Conservation (phyloP, 2,329 filamentous ascomycete species). For the Pseudogymnoascus sp. region DNA sequence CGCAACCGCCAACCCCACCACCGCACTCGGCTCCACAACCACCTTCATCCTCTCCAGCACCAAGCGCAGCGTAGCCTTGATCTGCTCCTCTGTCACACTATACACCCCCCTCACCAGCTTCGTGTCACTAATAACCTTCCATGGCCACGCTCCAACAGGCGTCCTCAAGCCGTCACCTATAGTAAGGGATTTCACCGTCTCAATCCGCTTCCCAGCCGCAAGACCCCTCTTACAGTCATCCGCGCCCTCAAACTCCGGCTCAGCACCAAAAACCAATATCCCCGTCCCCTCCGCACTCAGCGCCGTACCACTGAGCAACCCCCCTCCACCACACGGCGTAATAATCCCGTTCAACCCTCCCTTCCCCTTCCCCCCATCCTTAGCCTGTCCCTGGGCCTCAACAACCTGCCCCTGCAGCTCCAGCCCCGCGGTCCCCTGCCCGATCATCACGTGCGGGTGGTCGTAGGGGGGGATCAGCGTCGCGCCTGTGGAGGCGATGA, state of each 20-base stretch:
- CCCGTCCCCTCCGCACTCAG: slow-evolving; percentile 65
- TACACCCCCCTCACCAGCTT: slow-evolving; percentile 63
- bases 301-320: slow-evolving; percentile 76
- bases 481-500: slow-evolving; percentile 65
- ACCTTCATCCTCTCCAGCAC: slow-evolving; percentile 85
- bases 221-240: slow-evolving; percentile 75
- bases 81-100: slow-evolving; percentile 74
- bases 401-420: slow-evolving; percentile 71
- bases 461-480: slow-evolving; percentile 84
- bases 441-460: slow-evolving; percentile 83
- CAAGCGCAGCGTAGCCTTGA: slow-evolving; percentile 65
- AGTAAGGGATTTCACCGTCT: slow-evolving; percentile 64
- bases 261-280: slow-evolving; percentile 75
- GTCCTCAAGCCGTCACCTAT: slow-evolving; percentile 86
- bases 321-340: slow-evolving; percentile 78
- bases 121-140: slow-evolving; percentile 65
- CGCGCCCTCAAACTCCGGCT: slow-evolving; percentile 73
- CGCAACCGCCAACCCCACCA: slow-evolving; percentile 73
- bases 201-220: slow-evolving; percentile 53
- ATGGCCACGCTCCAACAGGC: slow-evolving; percentile 68
- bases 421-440: slow-evolving; percentile 82
- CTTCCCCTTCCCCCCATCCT: slow-evolving; percentile 11
- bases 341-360: slow-evolving; percentile 60
- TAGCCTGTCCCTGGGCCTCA: slow-evolving; percentile 22
- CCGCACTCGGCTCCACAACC: slow-evolving; percentile 80